Base-by-base conservation (phyloP, 2,329 filamentous ascomycete species). In the Apiospora aurea region DNA sequence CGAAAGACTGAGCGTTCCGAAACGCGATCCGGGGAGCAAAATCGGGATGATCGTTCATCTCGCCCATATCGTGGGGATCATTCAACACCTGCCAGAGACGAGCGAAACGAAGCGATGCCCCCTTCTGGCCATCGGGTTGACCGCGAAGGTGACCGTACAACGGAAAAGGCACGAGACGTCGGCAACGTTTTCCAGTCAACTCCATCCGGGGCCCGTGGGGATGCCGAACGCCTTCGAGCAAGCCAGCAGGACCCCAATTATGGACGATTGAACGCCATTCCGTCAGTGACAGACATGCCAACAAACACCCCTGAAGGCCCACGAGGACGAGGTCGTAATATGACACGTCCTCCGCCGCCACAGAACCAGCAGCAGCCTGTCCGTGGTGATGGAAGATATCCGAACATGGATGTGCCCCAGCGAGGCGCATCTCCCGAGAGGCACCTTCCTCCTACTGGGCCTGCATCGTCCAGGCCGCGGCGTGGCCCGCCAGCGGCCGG, bases 201-300 rank as follows among this genome's bases (percentile, higher is more conserved):
- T 46, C 73, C 79, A 66, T 69, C 78, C 68, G 49, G 71, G 38
- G 72, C 82, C 34, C 83, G 83, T 51, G 78, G 80, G 1, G 89
- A 91, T 43, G 75, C 82, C 3, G 87, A 90, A 66, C 85, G 88
- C 75, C 83, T 84, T 49, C 83, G 86, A 74, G 75, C 85, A 26
- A 83, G 82, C 71, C 86, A 88, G 73, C 87, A 90, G 74, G 90
- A 92, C 78, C 87, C 88, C 21, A 90, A 88, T 71, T 91, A 91
- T 75, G 90, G 90, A 41, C 88, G 90, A 2, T 83, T 92, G 67
- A 91, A 89, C 73, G 82, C 86, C 1, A 85, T 87, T 69, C 83
- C 85, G 68, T 83, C 84, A 34, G 79, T 84, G 44, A 76, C 77
- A 41, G 85, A 79, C 80, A 83, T 75, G 53, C 70, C 73, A 38